Base-by-base conservation (phyloP, 2,329 filamentous ascomycete species). In the Plenodomus biglobosus region DNA sequence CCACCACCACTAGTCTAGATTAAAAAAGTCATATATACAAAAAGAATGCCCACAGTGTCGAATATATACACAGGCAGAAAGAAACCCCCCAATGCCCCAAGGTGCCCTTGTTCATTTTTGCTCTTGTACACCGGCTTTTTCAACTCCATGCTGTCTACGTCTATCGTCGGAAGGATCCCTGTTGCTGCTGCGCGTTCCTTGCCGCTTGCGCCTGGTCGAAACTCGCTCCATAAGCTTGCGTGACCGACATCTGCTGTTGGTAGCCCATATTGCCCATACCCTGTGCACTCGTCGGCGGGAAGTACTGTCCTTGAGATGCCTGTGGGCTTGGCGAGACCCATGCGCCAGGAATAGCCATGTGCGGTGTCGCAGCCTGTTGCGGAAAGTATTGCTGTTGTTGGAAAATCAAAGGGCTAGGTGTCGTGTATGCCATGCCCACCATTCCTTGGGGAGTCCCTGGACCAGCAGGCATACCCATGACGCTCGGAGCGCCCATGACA, bases 201-300 rank as follows among this genome's bases (percentile, higher is more conserved):
- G 61, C 58, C 15, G 64, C 65, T 47, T 66, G 63, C 18, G 61
- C 63, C 34, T 65, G 62, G 42, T 68, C 65, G 20, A 62, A 68
- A 24, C 55, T 59, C 3, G 64, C 65, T 17, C 64, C 62, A 38
- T 72, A 69, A 8, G 66, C 54, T 45, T 66, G 66, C 18, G 64
- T 63, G 10, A 51, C 42, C 7, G 61, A 54, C 42, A 20, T 20
- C 18, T 62, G 62, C 27, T 59, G 59, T 27, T 52, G 50, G 20
- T 56, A 52, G 20, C 41, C 46, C 36, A 44, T 51, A 42, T 11
- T 42, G 18, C 41, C 46, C 50, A 20, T 42, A 48, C 27, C 44
- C 37, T 41, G 53, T 16, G 44, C 35, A 15, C 21, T n/a, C 5
- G 42, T 40, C 39, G 59, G 57, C 20, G 44, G 50, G 30, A 66